Conservation (phyloP, 1,284 basidiomycete genomes). For the Volvariella volvacea region DNA sequence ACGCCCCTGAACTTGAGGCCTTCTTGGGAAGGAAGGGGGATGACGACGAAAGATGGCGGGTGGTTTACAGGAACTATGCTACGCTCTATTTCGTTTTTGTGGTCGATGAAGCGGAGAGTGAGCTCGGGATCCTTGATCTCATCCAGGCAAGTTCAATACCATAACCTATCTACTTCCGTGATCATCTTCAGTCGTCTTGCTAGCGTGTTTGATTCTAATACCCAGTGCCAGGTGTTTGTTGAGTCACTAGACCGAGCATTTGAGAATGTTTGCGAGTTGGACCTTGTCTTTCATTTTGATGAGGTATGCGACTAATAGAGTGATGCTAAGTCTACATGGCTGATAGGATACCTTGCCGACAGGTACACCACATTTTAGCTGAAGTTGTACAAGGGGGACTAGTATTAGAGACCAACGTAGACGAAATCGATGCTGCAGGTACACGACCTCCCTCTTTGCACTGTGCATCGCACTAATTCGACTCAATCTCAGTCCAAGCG, state of each 20-base stretch:
- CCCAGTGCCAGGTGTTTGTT: slow-evolving; percentile 74
- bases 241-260: slow-evolving; percentile 94
- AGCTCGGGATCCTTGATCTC: slow-evolving; percentile 92
- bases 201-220: not conserved
- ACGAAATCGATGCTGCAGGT: slow-evolving; percentile 81
- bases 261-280: slow-evolving; percentile 98
- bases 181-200: not conserved
- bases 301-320: slow-evolving; percentile 52
- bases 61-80: slow-evolving; percentile 85
- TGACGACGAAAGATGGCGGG: slow-evolving; percentile 60
- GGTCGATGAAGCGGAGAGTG: slow-evolving; percentile 92
- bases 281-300: slow-evolving; percentile 98
- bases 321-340: too few species aligned
- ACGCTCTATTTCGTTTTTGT: slow-evolving; percentile 98
- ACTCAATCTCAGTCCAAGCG: slow-evolving; percentile 44
- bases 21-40: slow-evolving; percentile 56
- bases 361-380: slow-evolving; percentile 91
- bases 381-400: slow-evolving; percentile 97
- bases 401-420: slow-evolving; percentile 96
- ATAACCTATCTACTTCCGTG: not conserved
- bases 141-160: slow-evolving; percentile 84
- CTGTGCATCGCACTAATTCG: slow-evolving; percentile 2
- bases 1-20: slow-evolving; percentile 84
- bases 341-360: slow-evolving; percentile 6
- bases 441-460: slow-evolving; percentile 20